phyloP scores from a whole-genome alignment of 208 protist genomes.

The Strigomonas oncopelti region DNA sequence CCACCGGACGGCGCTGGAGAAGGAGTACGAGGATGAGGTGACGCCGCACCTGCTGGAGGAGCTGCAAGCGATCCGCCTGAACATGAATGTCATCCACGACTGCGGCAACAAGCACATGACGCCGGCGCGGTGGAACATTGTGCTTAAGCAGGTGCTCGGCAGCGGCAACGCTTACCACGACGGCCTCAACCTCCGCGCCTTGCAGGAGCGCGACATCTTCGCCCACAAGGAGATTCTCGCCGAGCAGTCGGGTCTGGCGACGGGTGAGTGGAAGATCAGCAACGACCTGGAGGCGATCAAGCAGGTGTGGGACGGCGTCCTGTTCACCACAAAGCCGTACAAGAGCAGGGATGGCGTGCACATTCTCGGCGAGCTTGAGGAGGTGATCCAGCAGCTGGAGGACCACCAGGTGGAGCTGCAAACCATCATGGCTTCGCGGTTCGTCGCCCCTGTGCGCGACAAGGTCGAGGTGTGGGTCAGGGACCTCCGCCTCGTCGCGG shows the following conservation, averaged over 20 bases:
- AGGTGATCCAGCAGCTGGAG: conserved; percentile 90
- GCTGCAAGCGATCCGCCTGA: conserved; percentile 65
- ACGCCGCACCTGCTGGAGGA: conserved; percentile 71
- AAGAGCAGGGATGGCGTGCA: conserved; percentile 83
- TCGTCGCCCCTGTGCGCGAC: conserved; percentile 77
- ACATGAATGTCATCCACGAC: conserved; percentile 88
- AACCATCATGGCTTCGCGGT: conserved; percentile 89
- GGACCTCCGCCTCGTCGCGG: conserved; percentile 75
- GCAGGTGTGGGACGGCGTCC: conserved; percentile 73
- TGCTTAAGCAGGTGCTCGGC: conserved; percentile 88
- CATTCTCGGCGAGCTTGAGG: conserved; percentile 88
- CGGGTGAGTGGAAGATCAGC: conserved; percentile 90
- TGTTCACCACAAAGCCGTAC: conserved; percentile 82
- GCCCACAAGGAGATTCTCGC: conserved; percentile 78
- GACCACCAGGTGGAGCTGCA: conserved; percentile 91
- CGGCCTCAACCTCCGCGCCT: conserved; percentile 68
- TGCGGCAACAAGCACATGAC: conserved; percentile 93
- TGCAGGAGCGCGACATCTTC: conserved; percentile 85
- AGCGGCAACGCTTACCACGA: conserved; percentile 85
- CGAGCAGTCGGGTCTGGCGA: conserved; percentile 90
- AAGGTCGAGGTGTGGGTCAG: conserved; percentile 89
- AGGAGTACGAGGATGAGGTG: conserved; percentile 83
- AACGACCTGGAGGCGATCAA: conserved; percentile 89
- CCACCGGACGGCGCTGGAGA: conserved; percentile 74
- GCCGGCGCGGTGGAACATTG: conserved; percentile 82